Conservation (phyloP, 1,284 basidiomycete genomes). For the Tetrapyrgos nigripes region DNA sequence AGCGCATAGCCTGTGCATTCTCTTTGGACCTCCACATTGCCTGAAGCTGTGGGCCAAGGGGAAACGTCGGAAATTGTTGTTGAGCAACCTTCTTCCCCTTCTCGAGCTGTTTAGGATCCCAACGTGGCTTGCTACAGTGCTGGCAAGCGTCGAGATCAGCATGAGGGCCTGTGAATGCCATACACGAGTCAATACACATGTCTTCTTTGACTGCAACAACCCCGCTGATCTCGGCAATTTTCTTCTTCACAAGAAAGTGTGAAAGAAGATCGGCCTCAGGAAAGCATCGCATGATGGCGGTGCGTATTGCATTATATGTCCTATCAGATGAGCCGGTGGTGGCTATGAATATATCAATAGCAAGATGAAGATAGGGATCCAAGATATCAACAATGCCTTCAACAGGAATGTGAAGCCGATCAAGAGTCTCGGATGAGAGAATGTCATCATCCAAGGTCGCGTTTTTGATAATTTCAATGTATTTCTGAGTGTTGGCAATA, state of each 20-base stretch:
- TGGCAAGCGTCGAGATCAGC: slow-evolving; percentile 21
- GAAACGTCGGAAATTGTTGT: slow-evolving; percentile 39
- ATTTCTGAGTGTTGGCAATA: slow-evolving; percentile 3
- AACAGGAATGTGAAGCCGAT: slow-evolving; percentile 27
- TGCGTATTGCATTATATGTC: slow-evolving; percentile 21
- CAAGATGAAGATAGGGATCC: slow-evolving; percentile 28
- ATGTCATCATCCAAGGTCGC: slow-evolving; percentile 35
- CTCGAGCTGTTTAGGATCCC: slow-evolving; percentile 6
- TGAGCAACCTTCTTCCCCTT: slow-evolving; percentile 8
- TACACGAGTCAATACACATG: slow-evolving; percentile 39
- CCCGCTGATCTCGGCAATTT: slow-evolving; percentile 29
- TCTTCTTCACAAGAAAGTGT: slow-evolving; percentile 24
- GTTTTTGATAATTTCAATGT: slow-evolving; percentile 23
- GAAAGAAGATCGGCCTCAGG: slow-evolving; percentile 30
- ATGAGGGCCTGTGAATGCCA: slow-evolving; percentile 38
- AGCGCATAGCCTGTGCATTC: too few species aligned
- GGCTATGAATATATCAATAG: slow-evolving; percentile 34
- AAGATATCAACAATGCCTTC: slow-evolving; percentile 21
- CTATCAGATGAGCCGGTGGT: slow-evolving; percentile 25
- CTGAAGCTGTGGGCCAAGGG: slow-evolving; percentile 41
- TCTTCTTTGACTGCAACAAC: slow-evolving; percentile 28
- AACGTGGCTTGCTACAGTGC: slow-evolving; percentile 25
- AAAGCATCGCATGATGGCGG: slow-evolving; percentile 19
- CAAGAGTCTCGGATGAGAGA: slow-evolving; percentile 23
- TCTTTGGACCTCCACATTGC: slow-evolving; percentile 31